These are phyloP conservation scores for Porodaedalea pini DNA, from an alignment of 1,284 basidiomycete genomes.

Conservation along the genomic window DNA sequence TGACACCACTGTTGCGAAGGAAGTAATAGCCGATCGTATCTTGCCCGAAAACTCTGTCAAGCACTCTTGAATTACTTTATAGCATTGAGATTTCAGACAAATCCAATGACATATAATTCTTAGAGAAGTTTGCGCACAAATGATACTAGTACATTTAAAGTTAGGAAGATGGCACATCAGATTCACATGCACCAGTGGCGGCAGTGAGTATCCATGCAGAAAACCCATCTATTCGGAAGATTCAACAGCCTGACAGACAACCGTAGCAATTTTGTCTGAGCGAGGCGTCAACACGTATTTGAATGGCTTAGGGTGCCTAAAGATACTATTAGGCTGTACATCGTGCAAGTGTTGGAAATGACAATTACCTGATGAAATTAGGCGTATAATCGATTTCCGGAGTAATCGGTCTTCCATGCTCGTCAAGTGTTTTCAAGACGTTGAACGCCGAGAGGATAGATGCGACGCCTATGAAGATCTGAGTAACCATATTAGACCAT, in stretches of 20 bases:
- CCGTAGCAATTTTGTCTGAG: background rate
- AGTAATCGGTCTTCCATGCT: constrained; percentile 12
- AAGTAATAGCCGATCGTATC: too few relatives aligned
- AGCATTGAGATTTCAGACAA: too few relatives aligned
- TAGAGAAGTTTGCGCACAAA: too few relatives aligned
- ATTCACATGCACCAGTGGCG: too few relatives aligned
- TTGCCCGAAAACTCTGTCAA: too few relatives aligned
- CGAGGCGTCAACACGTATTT: constrained; percentile 21
- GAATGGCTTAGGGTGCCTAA: constrained; percentile 20
- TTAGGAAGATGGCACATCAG: too few relatives aligned
- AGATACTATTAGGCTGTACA: background rate
- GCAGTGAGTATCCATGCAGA: too few relatives aligned
- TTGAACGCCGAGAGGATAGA: constrained; percentile 23
- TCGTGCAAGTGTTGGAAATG: background rate
- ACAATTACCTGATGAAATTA: constrained; percentile 10
- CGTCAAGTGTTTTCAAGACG: constrained; percentile 18
- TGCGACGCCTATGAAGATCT: constrained; percentile 21
- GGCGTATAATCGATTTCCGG: constrained; percentile 2
- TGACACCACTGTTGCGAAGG: too few relatives aligned
- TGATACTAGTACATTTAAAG: too few relatives aligned
- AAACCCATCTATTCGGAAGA: too few relatives aligned
- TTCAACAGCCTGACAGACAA: constrained; percentile 1
- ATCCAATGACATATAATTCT: too few relatives aligned
- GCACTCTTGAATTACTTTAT: too few relatives aligned
- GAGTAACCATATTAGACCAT: background rate